Conservation (phyloP, 495 filamentous ascomycete species). For the Friedmanniomyces simplex region DNA sequence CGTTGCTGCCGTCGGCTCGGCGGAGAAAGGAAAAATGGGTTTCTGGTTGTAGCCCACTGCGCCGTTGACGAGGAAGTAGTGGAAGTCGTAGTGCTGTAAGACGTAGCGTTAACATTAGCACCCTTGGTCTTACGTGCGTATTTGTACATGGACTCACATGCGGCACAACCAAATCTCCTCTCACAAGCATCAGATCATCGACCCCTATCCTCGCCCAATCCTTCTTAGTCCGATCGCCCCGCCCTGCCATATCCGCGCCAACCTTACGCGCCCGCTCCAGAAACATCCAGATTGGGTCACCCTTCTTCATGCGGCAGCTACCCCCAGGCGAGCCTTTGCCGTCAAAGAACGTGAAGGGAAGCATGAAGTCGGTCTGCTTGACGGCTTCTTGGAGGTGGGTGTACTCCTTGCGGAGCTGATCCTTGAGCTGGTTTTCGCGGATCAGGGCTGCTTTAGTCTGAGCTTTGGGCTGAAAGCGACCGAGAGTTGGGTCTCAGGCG, state of each 20-base stretch:
- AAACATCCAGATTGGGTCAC: conserved; percentile 82
- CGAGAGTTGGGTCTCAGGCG: conserved; percentile 54
- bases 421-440: conserved; percentile 70
- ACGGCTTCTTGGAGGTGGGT: conserved; percentile 71
- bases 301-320: conserved; percentile 76
- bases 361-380: conserved; percentile 77
- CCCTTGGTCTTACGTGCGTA: background rate
- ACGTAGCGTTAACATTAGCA: background rate
- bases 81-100: conserved; percentile 82
- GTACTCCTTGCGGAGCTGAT: conserved; percentile 78
- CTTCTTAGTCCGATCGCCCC: conserved; percentile 47
- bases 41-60: conserved; percentile 55
- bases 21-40: conserved; percentile 69
- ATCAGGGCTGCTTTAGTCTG: conserved; percentile 78
- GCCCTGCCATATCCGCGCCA: conserved; percentile 68
- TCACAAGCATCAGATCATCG: conserved; percentile 92
- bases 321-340: conserved; percentile 90
- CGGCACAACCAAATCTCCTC: conserved; percentile 85
- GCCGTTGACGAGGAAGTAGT: conserved; percentile 91
- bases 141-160: conserved; percentile 54
- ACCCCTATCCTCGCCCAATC: conserved; percentile 92
- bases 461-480: conserved; percentile 62
- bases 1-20: conserved; percentile 29
- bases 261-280: conserved; percentile 83
- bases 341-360: conserved; percentile 97